Percentiles rank a stretch among this genome's conserved stretches.
Conservation (phyloP, 495 filamentous ascomycete species). For the Friedmanniomyces simplex region DNA sequence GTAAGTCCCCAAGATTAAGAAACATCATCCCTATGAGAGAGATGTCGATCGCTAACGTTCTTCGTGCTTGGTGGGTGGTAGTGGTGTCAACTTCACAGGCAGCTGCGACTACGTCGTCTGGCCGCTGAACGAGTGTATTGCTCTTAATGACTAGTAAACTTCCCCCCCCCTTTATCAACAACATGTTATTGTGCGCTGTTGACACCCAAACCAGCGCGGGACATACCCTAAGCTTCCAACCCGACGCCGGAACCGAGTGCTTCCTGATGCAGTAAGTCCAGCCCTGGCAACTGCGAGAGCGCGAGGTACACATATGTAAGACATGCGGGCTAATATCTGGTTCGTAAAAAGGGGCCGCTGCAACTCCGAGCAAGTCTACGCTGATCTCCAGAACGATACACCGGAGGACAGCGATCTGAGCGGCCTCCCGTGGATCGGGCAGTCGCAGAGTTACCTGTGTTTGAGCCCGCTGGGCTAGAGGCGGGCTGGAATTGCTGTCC, state of each 20-base stretch:
- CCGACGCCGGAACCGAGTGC: constrained; percentile 3
- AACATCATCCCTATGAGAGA: no score
- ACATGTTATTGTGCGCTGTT: not conserved
- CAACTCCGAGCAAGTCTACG: constrained; percentile 5
- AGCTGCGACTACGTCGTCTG: constrained; percentile 3
- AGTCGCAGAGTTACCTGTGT: constrained; percentile 3
- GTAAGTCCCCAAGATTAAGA: no score
- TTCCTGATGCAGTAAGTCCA: constrained; percentile 16
- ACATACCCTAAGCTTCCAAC: not conserved
- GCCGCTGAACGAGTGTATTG: constrained; percentile 4
- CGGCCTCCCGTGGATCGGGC: not conserved
- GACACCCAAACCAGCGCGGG: not conserved
- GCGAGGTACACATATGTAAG: no score
- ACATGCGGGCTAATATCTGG: no score
- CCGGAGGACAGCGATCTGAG: not conserved
- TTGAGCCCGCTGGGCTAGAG: not conserved
- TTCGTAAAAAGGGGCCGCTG: constrained; percentile 3
- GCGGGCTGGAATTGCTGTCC: not conserved
- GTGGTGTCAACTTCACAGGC: not conserved
- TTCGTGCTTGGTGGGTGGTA: no score
- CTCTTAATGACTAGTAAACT: constrained; percentile 3
- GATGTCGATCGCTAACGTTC: no score
- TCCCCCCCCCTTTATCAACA: not conserved
- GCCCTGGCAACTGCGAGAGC: no score
- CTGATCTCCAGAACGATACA: constrained; percentile 1